These are phyloP conservation scores for Plasmodium vivax DNA, from an alignment of 169 alveolate genomes.

Conservation along the genomic window DNA sequence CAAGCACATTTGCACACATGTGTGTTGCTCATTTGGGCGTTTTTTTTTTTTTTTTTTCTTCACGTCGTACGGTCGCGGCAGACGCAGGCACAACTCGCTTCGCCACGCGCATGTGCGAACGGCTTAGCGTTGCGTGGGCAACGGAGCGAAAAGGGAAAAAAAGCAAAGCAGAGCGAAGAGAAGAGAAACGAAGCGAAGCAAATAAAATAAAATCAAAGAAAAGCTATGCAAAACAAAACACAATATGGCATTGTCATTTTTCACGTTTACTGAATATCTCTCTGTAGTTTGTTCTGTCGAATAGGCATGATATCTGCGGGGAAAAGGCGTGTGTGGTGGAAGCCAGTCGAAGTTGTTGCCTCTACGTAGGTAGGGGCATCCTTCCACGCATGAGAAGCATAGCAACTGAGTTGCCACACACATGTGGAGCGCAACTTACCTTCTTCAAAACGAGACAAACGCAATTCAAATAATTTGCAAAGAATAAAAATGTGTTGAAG, in stretches of 20 bases:
- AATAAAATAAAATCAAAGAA: background rate
- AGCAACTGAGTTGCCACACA: background rate
- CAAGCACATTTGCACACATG: background rate
- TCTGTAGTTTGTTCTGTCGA: constrained; percentile 15
- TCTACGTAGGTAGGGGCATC: background rate
- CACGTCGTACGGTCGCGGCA: background rate
- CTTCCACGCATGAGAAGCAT: background rate
- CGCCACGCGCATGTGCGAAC: background rate
- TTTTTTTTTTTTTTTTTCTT: background rate
- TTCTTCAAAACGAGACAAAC: constrained; percentile 57
- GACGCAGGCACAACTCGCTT: background rate
- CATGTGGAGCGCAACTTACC: constrained; percentile 18
- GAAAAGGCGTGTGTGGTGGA: background rate
- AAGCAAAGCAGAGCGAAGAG: background rate
- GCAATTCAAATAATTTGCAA: constrained; percentile 56
- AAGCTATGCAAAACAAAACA: background rate
- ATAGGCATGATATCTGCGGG: constrained; percentile 31
- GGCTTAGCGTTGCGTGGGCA: background rate
- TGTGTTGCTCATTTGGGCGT: background rate
- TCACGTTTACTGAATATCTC: constrained; percentile 32
- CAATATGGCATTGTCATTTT: background rate
- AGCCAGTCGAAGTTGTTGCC: background rate
- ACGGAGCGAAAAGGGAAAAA: background rate
- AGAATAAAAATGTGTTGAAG: constrained; percentile 60
- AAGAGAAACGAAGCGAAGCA: background rate